These are phyloP conservation scores for Diversispora eburnea DNA, from an alignment of 192 early-diverging fungal species.

Conservation along the genomic window DNA sequence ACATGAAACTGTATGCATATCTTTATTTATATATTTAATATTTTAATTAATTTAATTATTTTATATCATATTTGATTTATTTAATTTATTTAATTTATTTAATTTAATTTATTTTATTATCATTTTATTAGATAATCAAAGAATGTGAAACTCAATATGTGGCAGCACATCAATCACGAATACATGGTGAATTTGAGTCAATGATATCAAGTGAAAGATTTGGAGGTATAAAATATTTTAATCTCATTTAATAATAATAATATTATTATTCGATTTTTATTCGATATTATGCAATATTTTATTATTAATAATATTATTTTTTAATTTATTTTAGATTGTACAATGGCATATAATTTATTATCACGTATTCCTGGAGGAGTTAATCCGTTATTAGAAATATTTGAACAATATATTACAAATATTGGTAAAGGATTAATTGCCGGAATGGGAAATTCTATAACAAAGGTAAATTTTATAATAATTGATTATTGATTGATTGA, in stretches of 20 bases:
- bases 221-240: conserved; percentile 42
- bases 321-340: conserved; percentile 56
- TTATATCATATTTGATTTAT: not conserved
- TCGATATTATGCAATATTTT: not conserved
- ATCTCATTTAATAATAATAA: no score
- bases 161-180: conserved; percentile 55
- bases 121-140: conserved; percentile 49
- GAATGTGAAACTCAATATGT: conserved; percentile 77
- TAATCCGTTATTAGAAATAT: conserved; percentile 52
- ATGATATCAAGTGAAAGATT: conserved; percentile 65
- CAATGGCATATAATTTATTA: conserved; percentile 62
- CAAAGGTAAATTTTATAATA: conserved; percentile 42
- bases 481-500: not conserved
- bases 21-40: not conserved
- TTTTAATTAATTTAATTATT: no score
- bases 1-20: conserved; percentile 51
- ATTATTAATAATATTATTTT: no score
- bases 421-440: conserved; percentile 55
- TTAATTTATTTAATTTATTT: not conserved
- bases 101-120: not conserved
- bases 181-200: conserved; percentile 63
- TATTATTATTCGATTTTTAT: not conserved
- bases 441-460: conserved; percentile 37
- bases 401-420: conserved; percentile 61
- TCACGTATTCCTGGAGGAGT: conserved; percentile 63